These are phyloP conservation scores for Fusarium domesticum DNA, from an alignment of 2,329 filamentous ascomycete species.

Conservation along the genomic window DNA sequence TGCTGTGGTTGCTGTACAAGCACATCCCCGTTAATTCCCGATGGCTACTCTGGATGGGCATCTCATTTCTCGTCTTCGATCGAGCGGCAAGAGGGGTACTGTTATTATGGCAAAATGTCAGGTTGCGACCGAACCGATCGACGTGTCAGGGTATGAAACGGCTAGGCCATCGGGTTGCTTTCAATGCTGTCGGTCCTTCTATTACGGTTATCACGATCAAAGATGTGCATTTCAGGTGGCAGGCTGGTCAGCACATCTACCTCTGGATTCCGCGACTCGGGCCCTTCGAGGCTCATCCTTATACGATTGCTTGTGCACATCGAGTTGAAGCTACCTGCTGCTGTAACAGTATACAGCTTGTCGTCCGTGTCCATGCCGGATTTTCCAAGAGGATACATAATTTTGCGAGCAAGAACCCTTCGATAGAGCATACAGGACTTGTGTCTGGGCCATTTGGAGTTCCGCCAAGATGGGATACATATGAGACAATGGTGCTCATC, in stretches of 20 bases:
- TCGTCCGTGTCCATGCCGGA: slow-evolving; percentile 53
- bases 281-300: slow-evolving; percentile 55
- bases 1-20: slow-evolving; percentile 61
- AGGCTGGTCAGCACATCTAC: slow-evolving; percentile 59
- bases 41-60: slow-evolving; percentile 64
- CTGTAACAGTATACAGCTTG: slow-evolving; percentile 59
- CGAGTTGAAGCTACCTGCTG: slow-evolving; percentile 49
- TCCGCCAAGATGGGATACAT: slow-evolving; percentile 55
- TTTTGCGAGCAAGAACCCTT: slow-evolving; percentile 40
- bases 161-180: slow-evolving; percentile 51
- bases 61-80: slow-evolving; percentile 62
- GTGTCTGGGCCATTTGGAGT: slow-evolving; percentile 55
- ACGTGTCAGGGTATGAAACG: slow-evolving; percentile 47
- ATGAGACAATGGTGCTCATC: slow-evolving; percentile 58
- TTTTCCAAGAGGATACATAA: slow-evolving; percentile 55
- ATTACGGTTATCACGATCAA: slow-evolving; percentile 59
- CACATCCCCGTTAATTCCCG: slow-evolving; percentile 59
- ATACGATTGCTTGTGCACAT: slow-evolving; percentile 59
- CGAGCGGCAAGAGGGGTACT: slow-evolving; percentile 50
- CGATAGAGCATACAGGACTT: slow-evolving; percentile 38
- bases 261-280: slow-evolving; percentile 57
- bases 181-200: slow-evolving; percentile 47
- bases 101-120: slow-evolving; percentile 53
- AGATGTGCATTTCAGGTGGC: slow-evolving; percentile 57
- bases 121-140: slow-evolving; percentile 39